Base-by-base conservation (phyloP, 2,329 filamentous ascomycete genomes). In the Alternaria dauci region DNA sequence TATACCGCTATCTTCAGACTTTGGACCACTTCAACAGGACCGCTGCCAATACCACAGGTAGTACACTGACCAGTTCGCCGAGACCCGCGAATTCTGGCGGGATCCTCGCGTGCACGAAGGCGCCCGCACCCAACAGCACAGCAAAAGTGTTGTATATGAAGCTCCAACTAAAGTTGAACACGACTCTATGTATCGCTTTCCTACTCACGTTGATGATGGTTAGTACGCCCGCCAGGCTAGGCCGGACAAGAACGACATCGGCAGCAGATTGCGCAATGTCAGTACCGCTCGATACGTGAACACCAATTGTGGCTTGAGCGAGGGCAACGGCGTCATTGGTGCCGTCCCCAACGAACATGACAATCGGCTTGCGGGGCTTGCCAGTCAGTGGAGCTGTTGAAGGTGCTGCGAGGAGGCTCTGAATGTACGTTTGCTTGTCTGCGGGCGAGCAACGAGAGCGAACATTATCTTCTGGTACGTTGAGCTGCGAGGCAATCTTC, bases 281-380 rank as follows among this genome's bases (percentile, higher is more conserved):
- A 11, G 71, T 74, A 8, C 71, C 83, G 51, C 79, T 82, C 58
- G 84, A 85, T 74, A 94, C 87, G 67, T 91, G 89, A 0, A 93
- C 81, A 18, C 92, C 91, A 41, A 94, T 84, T 1, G 84, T 86
- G 1, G 91, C 89, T 70, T 89, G 86, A 0, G 90, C 87, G 0
- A 94, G 83, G 0, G 91, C 91, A 2, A 87, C 82, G 0, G 91
- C 90, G 68, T 94, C 91, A 73, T 94, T 94, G n/a, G 90, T 93
- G 0, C 92, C 92, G 68, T 95, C 91, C 38, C 91, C 91, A 58
- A 85, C 84, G 76, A 94, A 94, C 6, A 93, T 76, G 18, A 91
- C 84, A 3, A 84, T 67, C 0, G 71, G 65, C 47, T 62, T 55
- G 12, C 39, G 52, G 2, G 34, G 3, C 44, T 65, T 60, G 8